These are phyloP conservation scores for Dactylellina parvicollis DNA, from an alignment of 2,329 filamentous ascomycete genomes.

Conservation along the genomic window DNA sequence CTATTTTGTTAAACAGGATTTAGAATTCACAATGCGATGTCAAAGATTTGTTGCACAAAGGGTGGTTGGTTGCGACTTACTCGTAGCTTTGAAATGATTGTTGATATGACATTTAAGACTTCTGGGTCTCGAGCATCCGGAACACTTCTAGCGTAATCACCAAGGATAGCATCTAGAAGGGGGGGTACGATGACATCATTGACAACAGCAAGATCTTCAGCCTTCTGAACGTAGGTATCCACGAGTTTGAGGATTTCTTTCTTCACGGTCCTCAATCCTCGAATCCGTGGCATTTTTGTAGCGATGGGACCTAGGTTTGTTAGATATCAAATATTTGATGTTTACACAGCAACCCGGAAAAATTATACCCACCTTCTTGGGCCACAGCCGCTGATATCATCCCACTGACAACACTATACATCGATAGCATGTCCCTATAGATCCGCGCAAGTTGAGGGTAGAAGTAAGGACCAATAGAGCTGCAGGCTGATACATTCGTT, in stretches of 20 bases:
- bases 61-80: conserved; percentile 74
- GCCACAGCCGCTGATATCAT: conserved; percentile 93
- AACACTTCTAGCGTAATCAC: conserved; percentile 97
- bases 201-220: conserved; percentile 93
- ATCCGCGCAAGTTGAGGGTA: conserved; percentile 97
- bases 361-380: conserved; percentile 72
- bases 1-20: conserved; percentile 62
- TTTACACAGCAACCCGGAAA: conserved; percentile 9
- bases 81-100: conserved; percentile 94
- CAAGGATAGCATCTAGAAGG: conserved; percentile 87
- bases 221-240: conserved; percentile 97
- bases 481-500: conserved; percentile 98
- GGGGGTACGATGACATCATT: conserved; percentile 95
- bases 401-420: conserved; percentile 97
- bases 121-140: conserved; percentile 94
- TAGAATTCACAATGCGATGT: conserved; percentile 62
- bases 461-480: conserved; percentile 95
- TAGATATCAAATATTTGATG: conserved; percentile 51
- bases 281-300: conserved; percentile 96
- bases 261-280: conserved; percentile 95
- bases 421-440: conserved; percentile 97
- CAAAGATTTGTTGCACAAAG: background rate
- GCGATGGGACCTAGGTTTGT: conserved; percentile 78
- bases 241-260: conserved; percentile 99
- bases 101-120: conserved; percentile 96